Evolutionary conservation across 768 basidiomycete species (phyloP).

Genomic region (Chiua virens): DNA sequence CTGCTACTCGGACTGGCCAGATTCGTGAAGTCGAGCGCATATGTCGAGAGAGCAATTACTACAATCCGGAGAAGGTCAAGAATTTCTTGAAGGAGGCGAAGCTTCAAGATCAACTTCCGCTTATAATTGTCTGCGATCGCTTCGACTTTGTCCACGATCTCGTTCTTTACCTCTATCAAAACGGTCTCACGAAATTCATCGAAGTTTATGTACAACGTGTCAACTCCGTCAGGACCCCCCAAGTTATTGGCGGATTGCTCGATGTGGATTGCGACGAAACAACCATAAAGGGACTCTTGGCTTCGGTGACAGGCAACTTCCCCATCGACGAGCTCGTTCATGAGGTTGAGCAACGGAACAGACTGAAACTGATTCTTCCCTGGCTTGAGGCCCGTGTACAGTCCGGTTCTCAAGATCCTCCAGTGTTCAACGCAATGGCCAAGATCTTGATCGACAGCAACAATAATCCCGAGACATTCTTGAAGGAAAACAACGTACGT

Average conservation of each 20-base stretch:
- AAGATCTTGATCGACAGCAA: conserved; percentile 99
- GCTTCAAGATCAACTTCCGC: conserved; percentile 91
- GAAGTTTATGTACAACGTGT: conserved; percentile 99
- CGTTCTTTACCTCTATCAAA: conserved; percentile 97
- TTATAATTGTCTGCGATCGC: conserved; percentile 99
- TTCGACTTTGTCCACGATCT: conserved; percentile 99
- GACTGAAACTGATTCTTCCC: conserved; percentile 94
- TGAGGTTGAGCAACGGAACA: conserved; percentile 95
- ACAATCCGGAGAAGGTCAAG: conserved; percentile 99
- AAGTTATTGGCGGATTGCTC: conserved; percentile 93
- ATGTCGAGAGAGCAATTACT: conserved; percentile 94
- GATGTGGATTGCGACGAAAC: conserved; percentile 98
- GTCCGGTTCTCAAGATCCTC: conserved; percentile 89
- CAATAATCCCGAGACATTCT: conserved; percentile 95
- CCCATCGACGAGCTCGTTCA: conserved; percentile 97
- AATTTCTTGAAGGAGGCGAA: conserved; percentile 99
- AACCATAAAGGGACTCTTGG: conserved; percentile 92
- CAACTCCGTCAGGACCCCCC: conserved; percentile 95
- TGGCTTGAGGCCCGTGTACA: conserved; percentile 96
- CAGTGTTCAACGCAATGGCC: conserved; percentile 95
- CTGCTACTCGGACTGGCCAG: conserved; percentile 96
- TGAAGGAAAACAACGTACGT: conserved; percentile 97
- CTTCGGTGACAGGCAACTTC: conserved; percentile 95
- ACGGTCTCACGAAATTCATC: conserved; percentile 94
- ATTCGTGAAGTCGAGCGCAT: conserved; percentile 99